Evolutionary conservation across 1,139 yeast species (phyloP).

Genomic region (Debaryomyces sp.): DNA sequence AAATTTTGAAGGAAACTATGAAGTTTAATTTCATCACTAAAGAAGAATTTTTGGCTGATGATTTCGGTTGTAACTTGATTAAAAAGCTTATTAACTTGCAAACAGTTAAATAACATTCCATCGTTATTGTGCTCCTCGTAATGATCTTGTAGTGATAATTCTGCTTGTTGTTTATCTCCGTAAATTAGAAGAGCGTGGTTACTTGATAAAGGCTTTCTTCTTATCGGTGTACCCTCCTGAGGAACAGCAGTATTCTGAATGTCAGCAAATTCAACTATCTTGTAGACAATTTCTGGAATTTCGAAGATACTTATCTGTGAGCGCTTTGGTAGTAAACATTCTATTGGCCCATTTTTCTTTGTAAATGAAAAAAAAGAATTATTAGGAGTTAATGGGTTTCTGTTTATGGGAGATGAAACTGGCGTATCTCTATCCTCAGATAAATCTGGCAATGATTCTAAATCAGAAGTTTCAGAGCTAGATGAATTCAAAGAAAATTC

Average conservation of each 20-base stretch:
- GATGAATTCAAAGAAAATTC: slow-evolving; percentile 23
- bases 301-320: slow-evolving; percentile 54
- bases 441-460: slow-evolving; percentile 42
- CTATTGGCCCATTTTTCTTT: neutral
- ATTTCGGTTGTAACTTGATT: slow-evolving; percentile 55
- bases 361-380: neutral
- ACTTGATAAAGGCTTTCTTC: slow-evolving; percentile 69
- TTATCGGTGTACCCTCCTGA: slow-evolving; percentile 55
- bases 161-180: slow-evolving; percentile 57
- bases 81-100: slow-evolving; percentile 72
- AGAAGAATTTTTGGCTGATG: slow-evolving; percentile 57
- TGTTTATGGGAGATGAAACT: slow-evolving; percentile 24
- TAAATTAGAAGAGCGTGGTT: slow-evolving; percentile 53
- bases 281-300: slow-evolving; percentile 74
- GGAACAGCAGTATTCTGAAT: slow-evolving; percentile 52
- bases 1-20: slow-evolving; percentile 35
- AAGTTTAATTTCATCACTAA: slow-evolving; percentile 53
- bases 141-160: slow-evolving; percentile 47
- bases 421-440: slow-evolving; percentile 39
- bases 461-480: slow-evolving; percentile 26
- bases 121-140: neutral
- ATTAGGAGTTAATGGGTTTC: neutral
- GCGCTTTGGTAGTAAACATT: neutral
- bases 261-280: slow-evolving; percentile 64
- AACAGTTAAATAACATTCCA: slow-evolving; percentile 54